Conservation (phyloP, 164 flowering plant species). For the Piper longum region DNA sequence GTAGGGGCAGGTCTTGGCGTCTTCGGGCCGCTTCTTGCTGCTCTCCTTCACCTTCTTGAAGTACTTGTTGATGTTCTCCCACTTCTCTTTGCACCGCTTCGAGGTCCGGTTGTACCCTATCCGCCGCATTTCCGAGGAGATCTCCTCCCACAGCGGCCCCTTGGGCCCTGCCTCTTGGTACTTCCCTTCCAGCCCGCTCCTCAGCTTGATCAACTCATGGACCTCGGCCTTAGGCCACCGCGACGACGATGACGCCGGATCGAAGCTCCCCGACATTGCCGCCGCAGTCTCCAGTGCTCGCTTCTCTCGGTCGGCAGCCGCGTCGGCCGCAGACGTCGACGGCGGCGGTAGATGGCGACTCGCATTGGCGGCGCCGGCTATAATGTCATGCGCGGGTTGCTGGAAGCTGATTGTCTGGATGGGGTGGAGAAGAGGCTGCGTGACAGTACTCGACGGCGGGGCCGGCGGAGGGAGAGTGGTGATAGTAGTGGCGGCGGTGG, state of each 20-base stretch:
- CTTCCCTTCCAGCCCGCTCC: slow-evolving; percentile 5
- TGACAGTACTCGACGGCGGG: too few species aligned
- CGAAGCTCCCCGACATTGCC: neutral
- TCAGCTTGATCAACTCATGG: slow-evolving; percentile 7
- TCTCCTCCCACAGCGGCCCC: slow-evolving; percentile 11
- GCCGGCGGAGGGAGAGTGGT: too few species aligned
- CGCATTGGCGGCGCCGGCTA: too few species aligned
- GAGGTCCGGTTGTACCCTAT: slow-evolving; percentile 9
- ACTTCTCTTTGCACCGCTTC: slow-evolving; percentile 14
- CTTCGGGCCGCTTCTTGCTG: slow-evolving; percentile 3
- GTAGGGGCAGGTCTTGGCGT: slow-evolving; percentile 13
- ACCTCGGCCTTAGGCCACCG: slow-evolving; percentile 12
- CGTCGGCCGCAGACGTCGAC: neutral
- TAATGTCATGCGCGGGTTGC: too few species aligned
- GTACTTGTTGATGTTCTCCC: slow-evolving; percentile 16
- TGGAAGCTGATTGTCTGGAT: too few species aligned
- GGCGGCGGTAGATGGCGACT: too few species aligned
- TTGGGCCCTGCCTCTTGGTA: slow-evolving; percentile 9
- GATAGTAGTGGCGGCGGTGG: too few species aligned
- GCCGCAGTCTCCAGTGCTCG: neutral
- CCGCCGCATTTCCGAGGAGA: slow-evolving; percentile 7
- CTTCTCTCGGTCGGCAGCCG: neutral
- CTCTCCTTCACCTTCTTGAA: slow-evolving; percentile 7
- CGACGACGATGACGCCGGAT: neutral
- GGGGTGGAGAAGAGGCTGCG: too few species aligned